Base-by-base conservation (phyloP, 441 rosid species). In the Croton setiger region DNA sequence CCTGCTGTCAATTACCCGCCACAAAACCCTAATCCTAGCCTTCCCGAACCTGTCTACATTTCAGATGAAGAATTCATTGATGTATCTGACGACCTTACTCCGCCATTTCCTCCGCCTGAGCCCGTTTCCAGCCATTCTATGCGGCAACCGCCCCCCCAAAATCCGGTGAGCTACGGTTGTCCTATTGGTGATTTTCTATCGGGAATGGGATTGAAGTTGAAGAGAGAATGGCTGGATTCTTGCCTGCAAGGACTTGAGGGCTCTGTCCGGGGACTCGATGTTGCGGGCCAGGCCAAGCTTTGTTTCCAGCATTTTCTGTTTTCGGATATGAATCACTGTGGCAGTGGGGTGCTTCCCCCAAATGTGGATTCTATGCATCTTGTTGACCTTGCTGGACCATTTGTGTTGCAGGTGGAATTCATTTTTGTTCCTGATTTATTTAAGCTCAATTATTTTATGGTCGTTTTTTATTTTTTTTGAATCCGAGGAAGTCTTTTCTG, bases 371-470 rank as follows among this genome's bases (percentile, higher is more conserved):
- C 95, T 13, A 76, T 92, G 94, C 88, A 87, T 64, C 87, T 80
- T 68, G 88, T 82, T 52, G 87, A 90, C 77, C 92, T 95, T 66
- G 55, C 90, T n/a, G 99, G 99, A 20, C 99, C 98, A 0, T 90
- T 87, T 62, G 92, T 92, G 61, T 79, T 89, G 77, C 96, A 89
- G 96, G 96, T 91, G 67, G 20, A 47, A 39, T 43, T 62, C 44
- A 6, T 35, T 65, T 20, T 54, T 1, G 31, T 44, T 23, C 2
- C 55, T 27, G 18, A 3, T 71, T 41, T 17, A 20, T 54, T 52
- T 44, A 31, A 3, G 60, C 20, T 54, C 60, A 7, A 66, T 37
- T 27, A 7, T 41, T 5, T 5, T 7, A 12, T 36, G 57, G 15
- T 45, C 39, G 44, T 3, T 21, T 66, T 18, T 21, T 14, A 7